Evolutionary conservation across 2,329 filamentous ascomycete species (phyloP).

Genomic region (Fusarium sp.): DNA sequence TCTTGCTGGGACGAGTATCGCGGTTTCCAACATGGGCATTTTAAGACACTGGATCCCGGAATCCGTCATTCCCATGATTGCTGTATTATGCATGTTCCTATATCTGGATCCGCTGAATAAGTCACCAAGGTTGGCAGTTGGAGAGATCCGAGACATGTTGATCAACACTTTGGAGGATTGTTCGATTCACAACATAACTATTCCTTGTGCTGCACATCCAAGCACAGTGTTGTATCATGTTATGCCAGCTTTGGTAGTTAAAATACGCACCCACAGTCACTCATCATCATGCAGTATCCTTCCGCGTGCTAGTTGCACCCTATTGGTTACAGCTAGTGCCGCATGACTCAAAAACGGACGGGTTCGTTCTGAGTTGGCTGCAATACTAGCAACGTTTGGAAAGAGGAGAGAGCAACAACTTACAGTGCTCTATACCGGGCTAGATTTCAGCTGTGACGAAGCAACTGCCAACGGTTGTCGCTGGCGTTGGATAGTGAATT

Average conservation of each 20-base stretch:
- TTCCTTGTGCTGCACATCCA: not conserved
- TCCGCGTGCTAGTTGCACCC: conserved; percentile 15
- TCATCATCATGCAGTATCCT: conserved; percentile 5
- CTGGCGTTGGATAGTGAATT: not conserved
- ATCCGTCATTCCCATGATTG: conserved; percentile 6
- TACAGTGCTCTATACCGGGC: conserved; percentile 17
- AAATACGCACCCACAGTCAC: not conserved
- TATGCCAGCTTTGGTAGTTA: not conserved
- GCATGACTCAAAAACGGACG: conserved; percentile 14
- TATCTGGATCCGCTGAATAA: not conserved
- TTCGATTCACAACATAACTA: not conserved
- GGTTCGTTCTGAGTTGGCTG: conserved; percentile 2
- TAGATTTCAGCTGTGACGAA: not conserved
- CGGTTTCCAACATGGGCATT: conserved; percentile 7
- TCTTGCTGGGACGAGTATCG: not conserved
- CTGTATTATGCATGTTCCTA: not conserved
- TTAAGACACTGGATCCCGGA: not conserved
- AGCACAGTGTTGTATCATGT: not conserved
- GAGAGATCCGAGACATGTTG: not conserved
- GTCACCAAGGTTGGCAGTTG: not conserved
- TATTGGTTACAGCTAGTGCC: conserved; percentile 20
- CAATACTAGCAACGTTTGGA: not conserved
- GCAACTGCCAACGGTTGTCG: not conserved
- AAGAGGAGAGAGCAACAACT: conserved; percentile 10
- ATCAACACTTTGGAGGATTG: not conserved